A percentile compares a stretch with the other conserved stretches of the same genome.
Evolutionary conservation across 2,329 filamentous ascomycete species (phyloP).

Genomic region (Mycosphaerella sp.): DNA sequence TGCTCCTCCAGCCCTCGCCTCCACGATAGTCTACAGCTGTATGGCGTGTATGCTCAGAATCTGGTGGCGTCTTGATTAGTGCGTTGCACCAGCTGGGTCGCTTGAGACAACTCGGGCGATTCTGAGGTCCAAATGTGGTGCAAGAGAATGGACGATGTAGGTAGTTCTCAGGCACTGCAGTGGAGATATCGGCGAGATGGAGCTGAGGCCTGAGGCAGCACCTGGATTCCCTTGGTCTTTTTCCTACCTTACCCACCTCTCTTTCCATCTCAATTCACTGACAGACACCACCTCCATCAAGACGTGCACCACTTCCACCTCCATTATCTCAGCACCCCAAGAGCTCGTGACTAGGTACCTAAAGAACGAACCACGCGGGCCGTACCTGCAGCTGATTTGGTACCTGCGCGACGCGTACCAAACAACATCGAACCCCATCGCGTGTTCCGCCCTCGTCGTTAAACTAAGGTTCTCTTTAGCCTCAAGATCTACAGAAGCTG

Average conservation of each 20-base stretch:
- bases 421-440: not conserved
- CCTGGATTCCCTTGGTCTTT: not conserved
- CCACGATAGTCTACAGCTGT: too few relatives aligned
- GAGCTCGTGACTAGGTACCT: not conserved
- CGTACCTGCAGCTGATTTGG: not conserved
- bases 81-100: not conserved
- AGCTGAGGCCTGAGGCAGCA: not conserved
- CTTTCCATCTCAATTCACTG: too few relatives aligned
- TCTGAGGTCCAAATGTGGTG: not conserved
- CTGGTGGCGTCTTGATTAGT: not conserved
- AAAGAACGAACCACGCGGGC: not conserved
- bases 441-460: not conserved
- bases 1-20: not conserved
- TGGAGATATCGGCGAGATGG: not conserved
- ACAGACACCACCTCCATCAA: not conserved
- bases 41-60: not conserved
- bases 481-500: not conserved
- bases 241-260: not conserved
- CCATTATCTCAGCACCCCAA: not conserved
- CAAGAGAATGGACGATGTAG: too few relatives aligned
- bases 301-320: not conserved
- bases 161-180: too few relatives aligned
- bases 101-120: not conserved
- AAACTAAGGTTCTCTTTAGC: not conserved
- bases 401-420: not conserved